Evolutionary conservation across 83 land plant species (phyloP), one percentile per base, ranked within the genome.

Genomic region (Picea abies): DNA sequence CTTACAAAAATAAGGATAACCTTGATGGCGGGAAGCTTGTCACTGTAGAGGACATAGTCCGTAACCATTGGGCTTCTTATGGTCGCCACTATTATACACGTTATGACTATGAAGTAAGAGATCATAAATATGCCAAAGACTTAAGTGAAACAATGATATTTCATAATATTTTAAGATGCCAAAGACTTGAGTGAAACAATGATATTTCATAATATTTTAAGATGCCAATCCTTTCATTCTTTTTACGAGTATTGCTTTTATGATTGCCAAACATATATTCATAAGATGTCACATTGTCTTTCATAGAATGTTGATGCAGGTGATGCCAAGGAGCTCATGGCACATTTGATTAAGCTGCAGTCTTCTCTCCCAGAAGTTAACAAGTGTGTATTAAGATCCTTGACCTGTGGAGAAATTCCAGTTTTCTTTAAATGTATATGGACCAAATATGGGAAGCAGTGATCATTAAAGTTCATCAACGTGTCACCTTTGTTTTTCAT

Each of bases 11-110:
- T 56, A 94, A 91, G 76, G 90, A 90, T 76, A 91, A 89, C 67
- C 92, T 87, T 29, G 95, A 89, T 16, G 94, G 90, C 11, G 62
- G 29, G 61, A 89, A 93, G 63, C 90, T 98, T 80, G 95, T 96
- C 22, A 85, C 95, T 41, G 99, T 98, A 60, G 99, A 96, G 81
- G 99, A 98, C 80, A 90, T 98, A 78, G 99, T 94, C 64, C 92
- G 90, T 56, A 81, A 92, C 56, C 97, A 98, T 78, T 98, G 99
- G 99, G 92, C 89, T 25, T 88, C 88, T 12, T 96, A 91, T 89
- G 99, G 99, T 65, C 99, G 99, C 39, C 99, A 98, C 78, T 98
- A 93, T 76, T 98, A 94, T 73, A 93, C 98, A 44, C 91, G 99
- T 23, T 98, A 98, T 90, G 99, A 98, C 81, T 98, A 98, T 83